These are phyloP conservation scores for Ganoderma meredithae DNA, from an alignment of 1,284 basidiomycete genomes.

Conservation along the genomic window DNA sequence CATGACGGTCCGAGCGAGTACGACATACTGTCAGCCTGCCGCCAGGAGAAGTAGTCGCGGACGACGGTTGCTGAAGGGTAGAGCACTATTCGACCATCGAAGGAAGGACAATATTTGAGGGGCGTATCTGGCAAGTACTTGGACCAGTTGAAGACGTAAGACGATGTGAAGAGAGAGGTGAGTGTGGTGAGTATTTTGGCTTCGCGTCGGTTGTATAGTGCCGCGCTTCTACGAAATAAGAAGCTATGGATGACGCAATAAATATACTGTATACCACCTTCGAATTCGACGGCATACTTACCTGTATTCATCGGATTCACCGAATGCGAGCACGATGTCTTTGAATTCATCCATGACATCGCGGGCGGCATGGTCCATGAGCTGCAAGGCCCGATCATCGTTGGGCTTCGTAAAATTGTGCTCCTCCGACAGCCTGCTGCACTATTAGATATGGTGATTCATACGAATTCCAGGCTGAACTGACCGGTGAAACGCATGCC, in stretches of 20 bases:
- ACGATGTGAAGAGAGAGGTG: conserved; percentile 92
- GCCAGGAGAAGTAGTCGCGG: conserved; percentile 94
- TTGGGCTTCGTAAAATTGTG: conserved; percentile 93
- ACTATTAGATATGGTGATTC: background rate
- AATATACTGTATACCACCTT: background rate
- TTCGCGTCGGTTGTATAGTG: conserved; percentile 85
- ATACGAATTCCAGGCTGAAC: conserved; percentile 29
- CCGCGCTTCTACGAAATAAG: conserved; percentile 78
- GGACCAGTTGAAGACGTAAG: conserved; percentile 90
- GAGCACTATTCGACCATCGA: conserved; percentile 90
- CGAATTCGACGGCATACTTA: conserved; percentile 37
- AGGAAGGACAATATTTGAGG: conserved; percentile 86
- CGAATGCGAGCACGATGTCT: conserved; percentile 89
- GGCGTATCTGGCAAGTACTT: conserved; percentile 77
- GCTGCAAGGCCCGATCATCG: conserved; percentile 82
- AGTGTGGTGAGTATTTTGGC: conserved; percentile 92
- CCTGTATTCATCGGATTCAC: conserved; percentile 98
- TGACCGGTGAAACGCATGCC: conserved; percentile 94
- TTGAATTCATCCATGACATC: conserved; percentile 84
- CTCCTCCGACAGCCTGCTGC: conserved; percentile 81
- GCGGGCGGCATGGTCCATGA: conserved; percentile 94
- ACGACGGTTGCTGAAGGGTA: conserved; percentile 83
- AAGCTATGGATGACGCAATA: conserved; percentile 62
- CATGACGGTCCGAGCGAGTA: conserved; percentile 1
- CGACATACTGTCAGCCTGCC: conserved; percentile 91